These are phyloP conservation scores for Multifurca ochricompacta DNA, from an alignment of 768 basidiomycete species.

Conservation along the genomic window DNA sequence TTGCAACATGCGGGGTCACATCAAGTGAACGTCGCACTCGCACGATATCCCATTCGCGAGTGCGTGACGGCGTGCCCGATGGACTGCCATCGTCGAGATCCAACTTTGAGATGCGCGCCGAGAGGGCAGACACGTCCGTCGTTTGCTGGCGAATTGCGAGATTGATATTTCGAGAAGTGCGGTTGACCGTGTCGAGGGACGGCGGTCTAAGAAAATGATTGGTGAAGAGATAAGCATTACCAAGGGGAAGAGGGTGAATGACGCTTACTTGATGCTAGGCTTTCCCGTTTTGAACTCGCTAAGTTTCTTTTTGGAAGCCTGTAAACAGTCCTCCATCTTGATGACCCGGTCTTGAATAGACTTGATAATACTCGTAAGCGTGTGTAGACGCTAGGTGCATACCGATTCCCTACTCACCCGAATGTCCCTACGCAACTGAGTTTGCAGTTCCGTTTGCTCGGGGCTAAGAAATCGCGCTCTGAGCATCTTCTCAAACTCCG, in stretches of 20 bases:
- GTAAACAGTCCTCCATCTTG: constrained; percentile 17
- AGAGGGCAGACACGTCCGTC: constrained; percentile 43
- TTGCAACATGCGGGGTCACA: constrained; percentile 58
- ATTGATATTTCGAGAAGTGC: constrained; percentile 82
- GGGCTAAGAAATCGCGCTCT: constrained; percentile 49
- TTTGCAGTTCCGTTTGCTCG: constrained; percentile 80
- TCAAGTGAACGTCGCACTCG: constrained; percentile 13
- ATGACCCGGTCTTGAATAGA: constrained; percentile 14
- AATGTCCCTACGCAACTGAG: constrained; percentile 61
- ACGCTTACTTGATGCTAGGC: constrained; percentile 5
- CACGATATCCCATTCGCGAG: constrained; percentile 7
- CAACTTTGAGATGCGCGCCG: constrained; percentile 46
- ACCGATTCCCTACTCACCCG: constrained; percentile 40
- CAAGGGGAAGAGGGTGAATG: background rate
- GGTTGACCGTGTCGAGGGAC: constrained; percentile 75
- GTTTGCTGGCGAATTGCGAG: constrained; percentile 56
- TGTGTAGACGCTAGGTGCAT: background rate
- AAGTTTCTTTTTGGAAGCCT: constrained; percentile 16
- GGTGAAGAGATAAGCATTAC: background rate
- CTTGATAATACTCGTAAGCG: background rate
- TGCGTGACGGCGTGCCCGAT: constrained; percentile 24
- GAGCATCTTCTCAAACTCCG: constrained; percentile 52
- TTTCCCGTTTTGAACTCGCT: constrained; percentile 18
- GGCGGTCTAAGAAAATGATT: constrained; percentile 55
- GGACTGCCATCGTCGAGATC: constrained; percentile 35